Evolutionary conservation across 495 filamentous ascomycete genomes (phyloP).

Genomic region (Neurospora sp.): DNA sequence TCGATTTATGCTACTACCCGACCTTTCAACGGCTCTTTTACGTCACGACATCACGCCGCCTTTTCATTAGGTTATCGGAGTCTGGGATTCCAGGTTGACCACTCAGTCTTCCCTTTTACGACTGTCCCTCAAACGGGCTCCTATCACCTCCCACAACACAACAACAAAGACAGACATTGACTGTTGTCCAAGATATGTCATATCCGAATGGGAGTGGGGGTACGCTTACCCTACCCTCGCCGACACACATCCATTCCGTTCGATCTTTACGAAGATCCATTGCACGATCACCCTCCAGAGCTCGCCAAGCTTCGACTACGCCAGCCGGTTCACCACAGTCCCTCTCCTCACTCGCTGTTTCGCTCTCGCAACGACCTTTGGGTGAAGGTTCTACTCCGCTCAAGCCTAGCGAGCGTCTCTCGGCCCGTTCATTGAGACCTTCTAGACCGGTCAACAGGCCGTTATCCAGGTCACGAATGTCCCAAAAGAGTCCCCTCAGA

Average conservation of each 20-base stretch:
- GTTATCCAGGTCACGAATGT: slow-evolving; percentile 42
- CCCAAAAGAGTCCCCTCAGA: slow-evolving; percentile 67
- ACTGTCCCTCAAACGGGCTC: background rate
- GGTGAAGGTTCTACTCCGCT: slow-evolving; percentile 27
- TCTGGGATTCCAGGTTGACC: background rate
- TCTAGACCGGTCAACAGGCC: slow-evolving; percentile 36
- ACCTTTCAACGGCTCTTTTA: background rate
- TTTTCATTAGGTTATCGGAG: background rate
- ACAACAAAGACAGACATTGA: background rate
- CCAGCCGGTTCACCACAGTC: background rate
- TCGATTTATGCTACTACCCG: background rate
- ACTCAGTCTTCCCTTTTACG: background rate
- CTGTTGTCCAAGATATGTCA: slow-evolving; percentile 17
- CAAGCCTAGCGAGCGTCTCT: slow-evolving; percentile 39
- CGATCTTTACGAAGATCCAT: slow-evolving; percentile 72
- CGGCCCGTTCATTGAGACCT: slow-evolving; percentile 37
- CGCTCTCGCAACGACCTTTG: slow-evolving; percentile 20
- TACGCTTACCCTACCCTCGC: slow-evolving; percentile 73
- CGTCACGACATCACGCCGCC: background rate
- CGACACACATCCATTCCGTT: slow-evolving; percentile 69
- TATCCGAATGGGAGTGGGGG: slow-evolving; percentile 52
- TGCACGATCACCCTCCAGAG: slow-evolving; percentile 76
- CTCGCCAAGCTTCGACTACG: background rate
- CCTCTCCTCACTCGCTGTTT: slow-evolving; percentile 15
- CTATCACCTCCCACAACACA: background rate